Conservation (phyloP, 192 early-diverging fungal species). For the Coemansia sp. region DNA sequence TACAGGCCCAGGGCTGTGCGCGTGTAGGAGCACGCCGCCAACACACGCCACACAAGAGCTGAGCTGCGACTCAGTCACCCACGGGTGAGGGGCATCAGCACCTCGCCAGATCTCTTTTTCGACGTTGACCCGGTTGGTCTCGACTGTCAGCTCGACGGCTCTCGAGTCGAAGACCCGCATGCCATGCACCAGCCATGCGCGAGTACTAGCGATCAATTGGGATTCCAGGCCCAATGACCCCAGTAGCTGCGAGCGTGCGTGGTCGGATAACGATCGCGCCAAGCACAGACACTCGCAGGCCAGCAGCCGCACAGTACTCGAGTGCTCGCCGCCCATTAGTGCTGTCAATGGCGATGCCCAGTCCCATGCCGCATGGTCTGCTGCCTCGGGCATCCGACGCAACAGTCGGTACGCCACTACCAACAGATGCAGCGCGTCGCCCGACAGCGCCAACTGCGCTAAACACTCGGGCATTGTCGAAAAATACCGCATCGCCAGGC, state of each 20-base stretch:
- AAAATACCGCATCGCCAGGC: constrained; percentile 56
- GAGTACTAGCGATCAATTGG: constrained; percentile 12
- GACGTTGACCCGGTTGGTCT: constrained; percentile 13
- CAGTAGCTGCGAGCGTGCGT: constrained; percentile 24
- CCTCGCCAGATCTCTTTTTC: constrained; percentile 14
- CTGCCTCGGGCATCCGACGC: constrained; percentile 53
- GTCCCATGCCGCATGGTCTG: constrained; percentile 29
- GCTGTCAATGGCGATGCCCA: constrained; percentile 30
- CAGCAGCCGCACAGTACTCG: constrained; percentile 19
- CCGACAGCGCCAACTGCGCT: constrained; percentile 17
- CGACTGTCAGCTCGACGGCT: constrained; percentile 15
- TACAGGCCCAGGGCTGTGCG: constrained; percentile 22
- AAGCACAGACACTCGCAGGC: constrained; percentile 43
- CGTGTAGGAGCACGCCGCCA: constrained; percentile 50
- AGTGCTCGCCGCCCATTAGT: constrained; percentile 29
- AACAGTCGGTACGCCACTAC: constrained; percentile 58
- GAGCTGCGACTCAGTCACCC: constrained; percentile 27
- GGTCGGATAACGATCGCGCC: constrained; percentile 27
- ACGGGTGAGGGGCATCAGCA: constrained; percentile 9
- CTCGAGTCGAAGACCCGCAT: constrained; percentile 17
- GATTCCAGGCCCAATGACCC: constrained; percentile 4
- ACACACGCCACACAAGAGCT: constrained; percentile 44
- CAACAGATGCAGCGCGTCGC: constrained; percentile 4
- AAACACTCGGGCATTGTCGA: constrained; percentile 6
- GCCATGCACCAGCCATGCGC: constrained; percentile 37